Evolutionary conservation across 768 basidiomycete species (phyloP), one percentile per base, ranked within the genome.

Genomic region (Macrolepiota dolichaula): DNA sequence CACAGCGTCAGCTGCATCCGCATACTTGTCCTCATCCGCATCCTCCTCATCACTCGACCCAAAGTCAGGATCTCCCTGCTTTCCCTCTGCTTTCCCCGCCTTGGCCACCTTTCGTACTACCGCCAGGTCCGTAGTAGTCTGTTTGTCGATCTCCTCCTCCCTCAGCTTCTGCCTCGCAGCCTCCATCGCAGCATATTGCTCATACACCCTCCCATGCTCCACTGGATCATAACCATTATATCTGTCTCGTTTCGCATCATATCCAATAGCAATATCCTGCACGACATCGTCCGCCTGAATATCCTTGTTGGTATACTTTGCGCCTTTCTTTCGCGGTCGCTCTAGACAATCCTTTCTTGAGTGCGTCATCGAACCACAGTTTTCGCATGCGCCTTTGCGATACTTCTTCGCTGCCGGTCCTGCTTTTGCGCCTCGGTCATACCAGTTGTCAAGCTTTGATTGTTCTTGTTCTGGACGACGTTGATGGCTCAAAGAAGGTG

Each of bases 151-250:
- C 76, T 96, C 94, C 68, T 98, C 96, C 75, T 99, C 97, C 60
- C 96, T 79, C 65, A 93, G 69, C 75, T 91, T 94, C 78, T 95
- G 88, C 67, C 96, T 79, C 22, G 93, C 95, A 54, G 87, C 86
- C 72, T 99, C 97, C 55, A 96, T 75, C 11, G 95, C 96, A 38
- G 88, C 89, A 71, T 98, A 96, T 75, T 98, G 96, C 4, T 96
- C 92, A 67, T 97, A 92, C 27, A 98, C 86, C 65, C 75, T 81
- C 71, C 87, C 87, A 75, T 98, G 93, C 66, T 91, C 89, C 4
- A 89, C 77, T 7, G 94, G 82, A 70, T 99, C 94, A 72, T 98
- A 99, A 3, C 97, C 97, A 72, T 98, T 98, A 95, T 97, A 99
- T 57, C 97, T 79, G 72, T 99, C 97, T 37, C 97, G 85, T 76